Evolutionary conservation across 495 filamentous ascomycete genomes (phyloP), one percentile per base, ranked within the genome.

Genomic region (Aspergillus funiculosus): DNA sequence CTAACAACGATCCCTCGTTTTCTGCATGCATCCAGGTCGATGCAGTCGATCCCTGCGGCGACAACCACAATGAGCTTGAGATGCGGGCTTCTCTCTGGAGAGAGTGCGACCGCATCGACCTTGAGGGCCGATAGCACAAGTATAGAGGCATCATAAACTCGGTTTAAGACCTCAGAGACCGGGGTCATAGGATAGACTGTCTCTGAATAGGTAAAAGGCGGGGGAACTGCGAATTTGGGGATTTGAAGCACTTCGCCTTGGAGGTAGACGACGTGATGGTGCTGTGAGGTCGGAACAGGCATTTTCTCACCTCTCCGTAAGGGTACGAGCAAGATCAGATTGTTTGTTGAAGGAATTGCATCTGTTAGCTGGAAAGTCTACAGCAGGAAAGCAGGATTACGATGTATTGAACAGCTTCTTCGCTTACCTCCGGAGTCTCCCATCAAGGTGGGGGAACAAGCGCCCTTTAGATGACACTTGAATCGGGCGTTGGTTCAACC

Each of bases 21-120:
- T 14, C 53, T 54, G 53, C 72, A 76, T 1, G 76, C 72, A 1
- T 64, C 64, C 2, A 78, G 59, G 48, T 79, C 73, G 8, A 80
- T 59, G n/a, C 57, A 56, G 50, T 80, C 75, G 19, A 67, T 72
- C n/a, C 78, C 78, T 6, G 73, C 70, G 4, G 76, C 75, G 31
- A 75, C 68, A 6, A 74, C 57, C n/a, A 71, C 67, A 26, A 81
- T 57, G 20, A 75, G 61, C 43, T 72, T 69, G 11, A 80, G 63
- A 17, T 62, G 35, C 9, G 61, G 61, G n/a, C 54, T 52, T 3
- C 54, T 37, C 13, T 57, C 53, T 5, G 67, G 60, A 6, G 60
- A 59, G 31, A 77, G 61, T 0, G 58, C 57, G 15, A 42, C 57
- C 2, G 72, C 67, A 8, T 64, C 57, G 17, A 81, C 19, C 6